Evolutionary conservation across 441 rosid species (phyloP), one percentile per base, ranked within the genome.

Genomic region (Oxalis stricta): DNA sequence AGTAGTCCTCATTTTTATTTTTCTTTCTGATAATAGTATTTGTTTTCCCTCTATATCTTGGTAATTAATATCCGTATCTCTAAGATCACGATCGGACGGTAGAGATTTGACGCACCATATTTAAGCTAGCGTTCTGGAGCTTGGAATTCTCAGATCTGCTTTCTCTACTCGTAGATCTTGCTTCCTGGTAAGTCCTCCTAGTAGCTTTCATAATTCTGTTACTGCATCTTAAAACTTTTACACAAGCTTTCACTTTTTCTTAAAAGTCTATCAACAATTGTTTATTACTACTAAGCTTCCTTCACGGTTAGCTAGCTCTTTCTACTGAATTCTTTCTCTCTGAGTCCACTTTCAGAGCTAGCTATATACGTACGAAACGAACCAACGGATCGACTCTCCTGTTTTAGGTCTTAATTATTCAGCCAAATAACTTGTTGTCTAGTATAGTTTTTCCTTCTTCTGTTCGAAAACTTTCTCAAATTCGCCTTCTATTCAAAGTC

Each of bases 41-140:
- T 31, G 38, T 48, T 30, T 52, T 29, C n/a, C n/a, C 54, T 43
- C 66, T 60, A 57, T 63, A 59, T 60, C 63, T 63, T 59, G 51
- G 28, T n/a, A n/a, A n/a, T n/a, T n/a, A 30, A 15, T 48, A 53
- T 47, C 70, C 37, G 41, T 41, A 41, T 60, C 64, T 60, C 53
- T 49, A 50, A 46, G 76, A 67, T 74, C 74, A 64, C 42, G 66
- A 74, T 74, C 81, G 54, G 55, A 74, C 77, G 77, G 77, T 57
- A 66, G 67, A 70, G 15, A 53, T 64, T 70, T 72, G 58, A 54
- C 52, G 51, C 39, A 30, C 56, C 52, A n/a, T 30, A 31, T 41
- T 48, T 24, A 56, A 18, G 45, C 66, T 49, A 39, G 13, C 21
- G 38, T 62, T 73, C 51, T 70, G 61, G 69, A 19, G 18, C 61